Evolutionary conservation across 768 basidiomycete genomes (phyloP), one percentile per base, ranked within the genome.

Genomic region (Lactarius evosmus): DNA sequence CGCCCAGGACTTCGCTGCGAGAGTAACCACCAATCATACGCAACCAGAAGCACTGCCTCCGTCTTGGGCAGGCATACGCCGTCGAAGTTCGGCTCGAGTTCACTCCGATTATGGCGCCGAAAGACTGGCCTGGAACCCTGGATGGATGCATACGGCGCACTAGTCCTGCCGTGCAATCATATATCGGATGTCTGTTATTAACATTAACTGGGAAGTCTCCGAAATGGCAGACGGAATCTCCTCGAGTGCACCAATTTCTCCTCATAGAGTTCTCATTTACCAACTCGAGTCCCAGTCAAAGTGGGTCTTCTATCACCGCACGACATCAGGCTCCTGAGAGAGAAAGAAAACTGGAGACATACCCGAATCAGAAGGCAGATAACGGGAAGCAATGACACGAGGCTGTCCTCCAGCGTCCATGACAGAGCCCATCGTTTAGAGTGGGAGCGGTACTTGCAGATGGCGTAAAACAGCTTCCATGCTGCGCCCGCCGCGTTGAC

Each of bases 231-330:
- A 56, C n/a, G 55, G 34, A 58, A 55, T 61, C 58, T 57, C 55
- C 55, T 27, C 32, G 50, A 41, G 55, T 56, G 17, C 25, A 49
- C 46, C 22, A 49, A 49, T 49, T 49, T 49, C 46, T 25, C 46
- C 46, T 25, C 46, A 49, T 49, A 16, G 40, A 41, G 29, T 51
- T 36, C 54, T 61, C 59, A 57, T 57, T 49, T 52, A 57, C 55
- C 49, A 50, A 44, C 49, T 30, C 25, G 30, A 56, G 40, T 19
- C 46, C 36, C 49, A 49, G 7, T 32, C 34, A 59, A 59, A 27
- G 11, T 29, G 38, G 46, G n/a, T 25, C 55, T 65, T 65, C 64
- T 65, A 65, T 65, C 60, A 30, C 64, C 64, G 64, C 64, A 57
- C 14, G 55, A 56, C 25, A 30, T 51, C 58, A 60, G 25, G 19